Evolutionary conservation across 116 monocot genomes (phyloP).

Genomic region (Iris pallida): DNA sequence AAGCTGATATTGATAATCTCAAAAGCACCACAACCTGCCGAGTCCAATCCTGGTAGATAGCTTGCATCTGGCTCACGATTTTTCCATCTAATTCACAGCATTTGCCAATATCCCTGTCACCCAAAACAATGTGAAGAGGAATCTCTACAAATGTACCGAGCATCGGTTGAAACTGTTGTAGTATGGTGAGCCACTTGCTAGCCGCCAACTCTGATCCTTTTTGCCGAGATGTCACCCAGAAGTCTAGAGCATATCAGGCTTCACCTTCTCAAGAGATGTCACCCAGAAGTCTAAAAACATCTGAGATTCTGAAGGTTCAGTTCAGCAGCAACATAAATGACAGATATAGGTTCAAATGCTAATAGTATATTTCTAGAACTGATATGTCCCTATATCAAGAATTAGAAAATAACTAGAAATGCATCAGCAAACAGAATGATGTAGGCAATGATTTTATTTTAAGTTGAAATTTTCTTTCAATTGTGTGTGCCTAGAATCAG

Average conservation of each 20-base stretch:
- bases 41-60: constrained; percentile 50
- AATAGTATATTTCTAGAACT: no score
- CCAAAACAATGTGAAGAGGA: constrained; percentile 49
- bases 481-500: no score
- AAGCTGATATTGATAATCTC: constrained; percentile 58
- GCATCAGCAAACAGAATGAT: no score
- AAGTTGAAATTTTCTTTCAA: no score
- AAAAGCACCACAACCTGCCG: constrained; percentile 45
- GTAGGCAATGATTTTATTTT: no score
- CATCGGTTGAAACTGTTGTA: constrained; percentile 48
- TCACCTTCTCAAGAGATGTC: constrained; percentile 55
- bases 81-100: constrained; percentile 36
- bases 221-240: constrained; percentile 57
- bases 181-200: constrained; percentile 32
- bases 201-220: constrained; percentile 21
- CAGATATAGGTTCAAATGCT: no score
- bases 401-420: no score
- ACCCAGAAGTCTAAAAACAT: constrained; percentile 18
- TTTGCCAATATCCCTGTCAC: constrained; percentile 61
- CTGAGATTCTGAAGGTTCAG: constrained; percentile 1
- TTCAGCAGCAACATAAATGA: not conserved
- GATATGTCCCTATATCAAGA: no score
- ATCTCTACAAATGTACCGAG: constrained; percentile 36
- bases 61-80: constrained; percentile 31
- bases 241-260: constrained; percentile 66